Evolutionary conservation across 2,329 filamentous ascomycete genomes (phyloP).

Genomic region (Penicillium sp.): DNA sequence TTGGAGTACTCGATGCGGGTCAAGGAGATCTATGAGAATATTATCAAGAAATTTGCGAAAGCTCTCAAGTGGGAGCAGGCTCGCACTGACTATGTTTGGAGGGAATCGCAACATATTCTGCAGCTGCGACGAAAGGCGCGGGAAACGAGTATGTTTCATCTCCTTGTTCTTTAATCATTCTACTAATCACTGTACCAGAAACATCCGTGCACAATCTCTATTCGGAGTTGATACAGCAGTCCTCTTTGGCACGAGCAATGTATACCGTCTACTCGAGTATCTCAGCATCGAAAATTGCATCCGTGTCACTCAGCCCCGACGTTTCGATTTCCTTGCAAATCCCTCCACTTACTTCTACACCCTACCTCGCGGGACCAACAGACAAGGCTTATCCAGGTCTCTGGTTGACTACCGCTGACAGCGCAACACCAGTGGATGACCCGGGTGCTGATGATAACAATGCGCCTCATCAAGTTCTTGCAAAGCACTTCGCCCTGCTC

Average conservation of each 20-base stretch:
- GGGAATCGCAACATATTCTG: conserved; percentile 80
- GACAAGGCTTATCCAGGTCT: conserved; percentile 70
- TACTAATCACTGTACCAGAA: conserved; percentile 26
- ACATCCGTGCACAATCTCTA: conserved; percentile 39
- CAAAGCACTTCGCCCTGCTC: conserved; percentile 82
- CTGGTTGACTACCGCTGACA: conserved; percentile 84
- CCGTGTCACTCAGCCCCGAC: conserved; percentile 68
- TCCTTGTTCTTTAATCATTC: background rate
- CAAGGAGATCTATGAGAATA: conserved; percentile 80
- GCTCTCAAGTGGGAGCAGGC: conserved; percentile 91
- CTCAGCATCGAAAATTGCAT: conserved; percentile 80
- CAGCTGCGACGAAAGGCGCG: conserved; percentile 77
- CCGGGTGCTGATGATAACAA: conserved; percentile 56
- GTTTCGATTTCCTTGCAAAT: conserved; percentile 64
- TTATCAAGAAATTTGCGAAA: conserved; percentile 89
- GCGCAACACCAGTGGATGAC: conserved; percentile 68
- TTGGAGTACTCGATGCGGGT: conserved; percentile 71
- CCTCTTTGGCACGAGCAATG: conserved; percentile 77
- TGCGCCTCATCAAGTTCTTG: conserved; percentile 58
- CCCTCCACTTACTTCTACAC: conserved; percentile 63
- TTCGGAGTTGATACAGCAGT: conserved; percentile 54
- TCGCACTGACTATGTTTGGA: conserved; percentile 85
- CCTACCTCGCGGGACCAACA: conserved; percentile 67
- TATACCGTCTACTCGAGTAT: conserved; percentile 79
- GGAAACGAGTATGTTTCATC: conserved; percentile 48